phyloP scores from a whole-genome alignment of 768 basidiomycete species.

The Lentinula sp. region DNA sequence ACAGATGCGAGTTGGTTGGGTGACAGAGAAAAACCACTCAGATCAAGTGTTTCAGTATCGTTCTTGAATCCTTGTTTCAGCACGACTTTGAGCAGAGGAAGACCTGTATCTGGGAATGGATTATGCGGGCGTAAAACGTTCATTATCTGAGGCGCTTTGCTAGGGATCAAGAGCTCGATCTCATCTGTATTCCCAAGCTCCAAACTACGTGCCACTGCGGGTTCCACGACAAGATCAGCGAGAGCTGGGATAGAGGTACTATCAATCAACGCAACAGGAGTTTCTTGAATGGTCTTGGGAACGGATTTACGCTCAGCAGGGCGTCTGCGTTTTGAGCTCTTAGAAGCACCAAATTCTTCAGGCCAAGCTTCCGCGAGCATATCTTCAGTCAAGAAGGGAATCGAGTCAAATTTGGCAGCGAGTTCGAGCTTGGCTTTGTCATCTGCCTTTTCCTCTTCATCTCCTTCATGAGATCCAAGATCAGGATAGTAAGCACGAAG shows the following conservation, averaged over 20 bases:
- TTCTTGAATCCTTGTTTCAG: not conserved
- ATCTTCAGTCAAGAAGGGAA: not conserved
- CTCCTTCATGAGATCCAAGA: not conserved
- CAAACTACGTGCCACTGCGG: not conserved
- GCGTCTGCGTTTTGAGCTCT: not conserved
- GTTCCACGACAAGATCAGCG: not conserved
- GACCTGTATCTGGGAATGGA: not conserved
- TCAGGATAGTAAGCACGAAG: not conserved
- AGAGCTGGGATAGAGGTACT: not conserved
- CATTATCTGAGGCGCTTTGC: not conserved
- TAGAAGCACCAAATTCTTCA: not conserved
- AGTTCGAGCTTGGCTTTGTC: not conserved
- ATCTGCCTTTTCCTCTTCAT: not conserved
- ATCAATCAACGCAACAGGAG: not conserved
- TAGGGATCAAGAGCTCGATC: not conserved
- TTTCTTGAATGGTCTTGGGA: not conserved
- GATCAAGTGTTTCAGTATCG: not conserved
- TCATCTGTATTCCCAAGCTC: not conserved
- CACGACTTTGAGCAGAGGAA: not conserved
- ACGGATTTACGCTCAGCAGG: not conserved
- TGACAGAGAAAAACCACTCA: not conserved
- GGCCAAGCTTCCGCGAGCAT: constrained; percentile 11
- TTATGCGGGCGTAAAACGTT: not conserved
- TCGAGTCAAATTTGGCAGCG: not conserved
- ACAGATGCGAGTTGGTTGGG: not conserved